A percentile compares a stretch with the other conserved stretches of the same genome.
Evolutionary conservation across 78 protist genomes (phyloP).

Genomic region (Monosiga brevicollis): DNA sequence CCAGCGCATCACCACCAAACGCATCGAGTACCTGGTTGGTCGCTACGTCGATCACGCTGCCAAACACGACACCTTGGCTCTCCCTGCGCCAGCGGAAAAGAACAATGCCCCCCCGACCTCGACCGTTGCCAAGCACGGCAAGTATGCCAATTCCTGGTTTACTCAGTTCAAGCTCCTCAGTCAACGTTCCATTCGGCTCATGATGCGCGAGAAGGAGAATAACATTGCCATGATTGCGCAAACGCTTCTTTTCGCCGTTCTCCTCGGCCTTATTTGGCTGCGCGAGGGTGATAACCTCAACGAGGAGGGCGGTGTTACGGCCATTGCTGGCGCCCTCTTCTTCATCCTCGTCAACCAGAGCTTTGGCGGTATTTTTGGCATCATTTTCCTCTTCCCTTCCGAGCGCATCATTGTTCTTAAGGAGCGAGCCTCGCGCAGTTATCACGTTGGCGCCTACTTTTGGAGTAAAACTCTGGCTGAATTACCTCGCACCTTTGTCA

Average conservation of each 20-base stretch:
- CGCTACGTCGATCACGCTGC: neutral
- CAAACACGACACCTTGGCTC: neutral
- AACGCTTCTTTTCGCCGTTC: neutral
- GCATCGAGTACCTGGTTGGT: neutral
- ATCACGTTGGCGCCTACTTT: conserved; percentile 24
- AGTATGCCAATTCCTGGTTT: neutral
- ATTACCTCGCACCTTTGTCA: conserved; percentile 12
- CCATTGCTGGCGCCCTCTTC: neutral
- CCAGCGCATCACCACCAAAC: neutral
- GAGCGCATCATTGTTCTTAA: conserved; percentile 24
- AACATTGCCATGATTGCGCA: neutral
- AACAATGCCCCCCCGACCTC: neutral
- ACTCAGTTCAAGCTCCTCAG: neutral
- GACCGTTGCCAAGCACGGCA: no score
- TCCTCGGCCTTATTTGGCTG: neutral
- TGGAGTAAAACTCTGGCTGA: conserved; percentile 21
- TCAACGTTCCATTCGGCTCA: neutral
- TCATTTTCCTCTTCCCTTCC: neutral
- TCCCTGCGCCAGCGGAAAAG: no score
- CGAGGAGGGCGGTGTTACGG: neutral
- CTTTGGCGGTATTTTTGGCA: neutral
- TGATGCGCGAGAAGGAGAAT: neutral
- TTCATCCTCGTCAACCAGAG: neutral
- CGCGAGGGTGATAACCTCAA: neutral
- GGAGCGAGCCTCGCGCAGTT: conserved; percentile 21